Percentiles rank a stretch among this genome's conserved stretches.
These are phyloP conservation scores for Thraustochytrium sp. DNA, from an alignment of 352 stramenopile genomes.

Conservation along the genomic window DNA sequence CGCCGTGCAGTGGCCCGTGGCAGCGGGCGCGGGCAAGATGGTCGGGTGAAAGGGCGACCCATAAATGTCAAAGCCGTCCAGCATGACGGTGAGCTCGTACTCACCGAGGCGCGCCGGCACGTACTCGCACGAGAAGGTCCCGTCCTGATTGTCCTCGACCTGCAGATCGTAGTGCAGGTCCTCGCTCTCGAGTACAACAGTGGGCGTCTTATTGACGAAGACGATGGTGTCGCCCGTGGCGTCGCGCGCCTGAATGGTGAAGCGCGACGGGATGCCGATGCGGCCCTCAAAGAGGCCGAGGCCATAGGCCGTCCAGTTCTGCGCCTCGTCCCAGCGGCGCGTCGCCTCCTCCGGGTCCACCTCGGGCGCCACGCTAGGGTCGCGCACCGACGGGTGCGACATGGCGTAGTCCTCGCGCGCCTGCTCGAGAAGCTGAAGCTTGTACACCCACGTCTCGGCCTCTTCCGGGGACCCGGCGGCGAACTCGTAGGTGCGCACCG, in stretches of 20 bases:
- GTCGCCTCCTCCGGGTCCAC: conserved; percentile 26
- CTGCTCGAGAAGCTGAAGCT: not conserved
- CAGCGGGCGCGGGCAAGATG: conserved; percentile 43
- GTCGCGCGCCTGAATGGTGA: conserved; percentile 51
- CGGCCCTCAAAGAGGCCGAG: conserved; percentile 47
- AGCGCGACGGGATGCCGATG: conserved; percentile 41
- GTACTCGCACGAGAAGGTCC: conserved; percentile 39
- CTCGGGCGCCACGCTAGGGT: not conserved
- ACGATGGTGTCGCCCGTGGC: conserved; percentile 18
- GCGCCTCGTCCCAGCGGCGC: conserved; percentile 43
- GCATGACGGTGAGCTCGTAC: conserved; percentile 51
- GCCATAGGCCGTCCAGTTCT: conserved; percentile 51
- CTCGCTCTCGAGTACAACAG: conserved; percentile 37
- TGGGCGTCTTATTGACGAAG: not conserved
- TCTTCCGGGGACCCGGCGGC: not conserved
- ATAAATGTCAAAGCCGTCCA: conserved; percentile 53
- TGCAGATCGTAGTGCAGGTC: conserved; percentile 47
- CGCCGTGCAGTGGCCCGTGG: conserved; percentile 40
- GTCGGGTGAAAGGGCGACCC: conserved; percentile 49
- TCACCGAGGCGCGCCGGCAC: conserved; percentile 42
- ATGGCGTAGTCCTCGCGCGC: not conserved
- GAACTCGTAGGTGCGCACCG: not conserved
- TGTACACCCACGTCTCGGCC: not conserved
- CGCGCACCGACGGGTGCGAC: not conserved
- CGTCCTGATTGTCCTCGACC: conserved; percentile 44